Conservation (phyloP, 1,284 basidiomycete genomes). For the Sporisorium graminicola region DNA sequence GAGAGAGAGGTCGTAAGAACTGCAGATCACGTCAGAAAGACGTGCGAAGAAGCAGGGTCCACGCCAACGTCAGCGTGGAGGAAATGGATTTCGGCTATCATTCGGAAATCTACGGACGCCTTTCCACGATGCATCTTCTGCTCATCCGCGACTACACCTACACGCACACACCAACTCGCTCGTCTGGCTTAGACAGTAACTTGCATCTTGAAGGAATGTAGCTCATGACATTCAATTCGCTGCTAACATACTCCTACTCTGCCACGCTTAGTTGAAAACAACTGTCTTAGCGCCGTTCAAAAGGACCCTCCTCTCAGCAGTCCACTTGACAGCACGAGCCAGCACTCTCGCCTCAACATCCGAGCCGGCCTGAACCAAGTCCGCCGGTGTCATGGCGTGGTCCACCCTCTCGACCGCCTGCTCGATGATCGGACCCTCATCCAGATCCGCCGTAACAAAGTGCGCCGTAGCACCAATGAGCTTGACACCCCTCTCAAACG, state of each 20-base stretch:
- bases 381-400: constrained; percentile 59
- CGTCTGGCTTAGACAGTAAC: too few relatives aligned
- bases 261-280: constrained; percentile 64
- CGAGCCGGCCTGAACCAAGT: constrained; percentile 58
- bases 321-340: constrained; percentile 65
- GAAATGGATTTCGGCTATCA: neutral
- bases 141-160: neutral
- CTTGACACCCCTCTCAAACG: constrained; percentile 65
- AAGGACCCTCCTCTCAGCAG: constrained; percentile 63
- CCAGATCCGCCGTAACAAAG: constrained; percentile 65
- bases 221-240: neutral
- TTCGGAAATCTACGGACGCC: neutral
- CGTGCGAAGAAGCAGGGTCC: constrained; percentile 12
- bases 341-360: constrained; percentile 66
- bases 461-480: constrained; percentile 68
- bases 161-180: neutral
- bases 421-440: constrained; percentile 69
- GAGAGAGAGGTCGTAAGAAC: neutral
- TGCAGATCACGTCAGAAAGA: constrained; percentile 8
- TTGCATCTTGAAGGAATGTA: neutral
- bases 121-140: neutral
- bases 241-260: neutral
- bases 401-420: constrained; percentile 65
- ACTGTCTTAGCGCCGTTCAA: constrained; percentile 67
- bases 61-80: neutral